Percentiles rank a stretch among this genome's conserved stretches.
These are phyloP conservation scores for Mediolabrus comicus DNA, from an alignment of 108 stramenopile genomes.

Conservation along the genomic window DNA sequence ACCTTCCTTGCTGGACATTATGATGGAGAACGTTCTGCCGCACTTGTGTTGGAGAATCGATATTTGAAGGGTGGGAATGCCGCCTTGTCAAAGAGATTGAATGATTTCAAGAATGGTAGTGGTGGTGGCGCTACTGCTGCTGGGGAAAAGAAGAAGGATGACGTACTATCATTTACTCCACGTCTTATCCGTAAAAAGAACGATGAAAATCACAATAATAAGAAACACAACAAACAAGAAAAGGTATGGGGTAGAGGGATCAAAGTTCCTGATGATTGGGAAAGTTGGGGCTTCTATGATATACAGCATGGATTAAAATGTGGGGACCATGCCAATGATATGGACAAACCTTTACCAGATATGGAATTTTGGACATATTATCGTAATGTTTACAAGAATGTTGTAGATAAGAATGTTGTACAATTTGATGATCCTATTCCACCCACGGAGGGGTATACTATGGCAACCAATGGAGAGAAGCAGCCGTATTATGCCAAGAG, in stretches of 20 bases:
- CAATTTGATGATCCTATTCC: background rate
- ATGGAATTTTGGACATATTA: background rate
- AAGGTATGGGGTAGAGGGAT: background rate
- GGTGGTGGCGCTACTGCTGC: background rate
- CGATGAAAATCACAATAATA: background rate
- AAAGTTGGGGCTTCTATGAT: background rate
- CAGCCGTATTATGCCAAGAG: constrained; percentile 13
- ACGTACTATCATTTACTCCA: background rate
- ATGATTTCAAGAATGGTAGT: background rate
- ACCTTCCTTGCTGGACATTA: background rate
- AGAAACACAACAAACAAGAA: background rate
- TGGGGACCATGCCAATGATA: background rate
- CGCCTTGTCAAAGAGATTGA: background rate
- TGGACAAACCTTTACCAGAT: background rate
- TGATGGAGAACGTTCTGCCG: background rate
- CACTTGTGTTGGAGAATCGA: no score
- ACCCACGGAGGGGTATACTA: background rate
- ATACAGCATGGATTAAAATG: background rate
- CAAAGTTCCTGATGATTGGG: background rate
- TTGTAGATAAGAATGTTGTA: background rate
- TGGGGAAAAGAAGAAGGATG: background rate
- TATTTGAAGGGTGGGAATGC: no score
- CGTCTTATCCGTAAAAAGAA: background rate
- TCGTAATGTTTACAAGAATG: background rate
- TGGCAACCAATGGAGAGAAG: background rate